phyloP scores from a whole-genome alignment of 2,329 filamentous ascomycete genomes.

The Xylaria sp. region DNA sequence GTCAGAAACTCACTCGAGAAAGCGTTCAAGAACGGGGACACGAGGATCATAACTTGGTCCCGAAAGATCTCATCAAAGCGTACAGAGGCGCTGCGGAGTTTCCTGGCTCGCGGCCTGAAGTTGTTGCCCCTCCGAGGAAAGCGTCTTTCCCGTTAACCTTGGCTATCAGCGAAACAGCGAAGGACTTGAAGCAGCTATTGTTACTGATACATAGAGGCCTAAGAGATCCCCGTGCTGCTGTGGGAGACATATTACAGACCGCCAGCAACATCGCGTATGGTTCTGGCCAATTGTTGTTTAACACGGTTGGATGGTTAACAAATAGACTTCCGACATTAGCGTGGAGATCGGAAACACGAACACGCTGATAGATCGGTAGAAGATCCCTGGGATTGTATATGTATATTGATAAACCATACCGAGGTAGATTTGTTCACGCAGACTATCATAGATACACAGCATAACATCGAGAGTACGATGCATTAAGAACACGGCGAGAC shows the following conservation, averaged over 20 bases:
- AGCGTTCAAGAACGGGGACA: slow-evolving; percentile 46
- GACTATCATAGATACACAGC: background rate
- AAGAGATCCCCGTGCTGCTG: slow-evolving; percentile 34
- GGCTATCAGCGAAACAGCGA: slow-evolving; percentile 38
- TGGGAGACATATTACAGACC: slow-evolving; percentile 31
- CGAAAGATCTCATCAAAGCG: slow-evolving; percentile 44
- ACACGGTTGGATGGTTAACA: slow-evolving; percentile 32
- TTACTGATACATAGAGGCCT: slow-evolving; percentile 32
- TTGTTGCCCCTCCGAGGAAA: slow-evolving; percentile 44
- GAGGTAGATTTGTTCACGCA: background rate
- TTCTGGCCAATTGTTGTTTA: slow-evolving; percentile 28
- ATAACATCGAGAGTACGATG: background rate
- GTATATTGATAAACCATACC: background rate
- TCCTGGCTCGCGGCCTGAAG: slow-evolving; percentile 45
- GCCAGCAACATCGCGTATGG: slow-evolving; percentile 33
- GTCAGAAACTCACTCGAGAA: slow-evolving; percentile 45
- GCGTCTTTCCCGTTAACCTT: slow-evolving; percentile 44
- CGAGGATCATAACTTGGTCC: slow-evolving; percentile 47
- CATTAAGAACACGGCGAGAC: background rate
- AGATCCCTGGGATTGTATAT: background rate
- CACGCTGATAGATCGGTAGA: background rate
- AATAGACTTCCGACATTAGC: slow-evolving; percentile 21
- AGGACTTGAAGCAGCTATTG: slow-evolving; percentile 36
- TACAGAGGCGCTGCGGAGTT: slow-evolving; percentile 45
- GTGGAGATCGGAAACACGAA: background rate